A percentile compares a stretch with the other conserved stretches of the same genome.
phyloP scores from a whole-genome alignment of 257 asterid species.

The Przewalskia tangutica region DNA sequence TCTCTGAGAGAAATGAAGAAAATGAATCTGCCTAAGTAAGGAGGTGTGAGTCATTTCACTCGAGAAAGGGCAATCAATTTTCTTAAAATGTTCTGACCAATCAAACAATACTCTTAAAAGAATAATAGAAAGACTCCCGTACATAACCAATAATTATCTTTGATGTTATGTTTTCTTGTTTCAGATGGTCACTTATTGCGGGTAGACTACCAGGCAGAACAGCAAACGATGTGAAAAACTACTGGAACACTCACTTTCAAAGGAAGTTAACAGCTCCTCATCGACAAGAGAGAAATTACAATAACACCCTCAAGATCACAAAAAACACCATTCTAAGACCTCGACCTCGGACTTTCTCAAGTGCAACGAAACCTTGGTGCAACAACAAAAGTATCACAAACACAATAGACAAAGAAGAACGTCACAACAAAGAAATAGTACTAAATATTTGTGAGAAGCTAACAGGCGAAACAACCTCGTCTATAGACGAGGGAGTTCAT shows the following conservation, averaged over 20 bases:
- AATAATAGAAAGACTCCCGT: too few relatives aligned
- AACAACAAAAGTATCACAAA: neutral
- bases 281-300: conserved; percentile 18
- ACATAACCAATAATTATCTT: too few relatives aligned
- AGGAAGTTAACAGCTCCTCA: neutral
- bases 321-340: neutral
- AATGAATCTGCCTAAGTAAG: too few relatives aligned
- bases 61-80: too few relatives aligned
- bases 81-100: too few relatives aligned
- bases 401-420: neutral
- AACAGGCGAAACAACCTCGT: neutral
- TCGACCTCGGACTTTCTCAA: neutral
- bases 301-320: neutral
- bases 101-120: too few relatives aligned
- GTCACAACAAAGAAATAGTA: neutral
- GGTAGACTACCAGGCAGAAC: conserved; percentile 64
- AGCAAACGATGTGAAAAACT: conserved; percentile 64
- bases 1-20: too few relatives aligned
- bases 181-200: conserved; percentile 67
- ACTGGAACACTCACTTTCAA: conserved; percentile 40
- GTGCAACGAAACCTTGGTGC: neutral
- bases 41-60: too few relatives aligned
- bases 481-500: neutral
- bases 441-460: neutral
- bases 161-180: neutral